phyloP scores from a whole-genome alignment of 768 basidiomycete genomes.

The Lentinula detonsa region DNA sequence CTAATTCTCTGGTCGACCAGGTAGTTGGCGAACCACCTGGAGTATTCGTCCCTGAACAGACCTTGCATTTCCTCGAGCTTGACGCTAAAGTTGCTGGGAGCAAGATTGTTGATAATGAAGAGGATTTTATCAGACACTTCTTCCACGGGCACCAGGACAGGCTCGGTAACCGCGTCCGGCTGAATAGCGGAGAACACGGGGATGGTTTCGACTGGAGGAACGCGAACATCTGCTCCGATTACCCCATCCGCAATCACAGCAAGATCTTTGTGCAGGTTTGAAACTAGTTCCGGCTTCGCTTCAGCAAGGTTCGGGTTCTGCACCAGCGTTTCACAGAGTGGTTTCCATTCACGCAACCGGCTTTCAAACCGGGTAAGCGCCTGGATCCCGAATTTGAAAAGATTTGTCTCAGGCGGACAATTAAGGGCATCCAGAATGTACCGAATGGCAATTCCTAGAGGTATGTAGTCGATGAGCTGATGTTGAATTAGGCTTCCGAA shows the following conservation, averaged over 20 bases:
- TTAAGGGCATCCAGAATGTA: conserved; percentile 93
- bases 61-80: conserved; percentile 85
- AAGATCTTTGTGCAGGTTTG: conserved; percentile 66
- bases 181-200: conserved; percentile 75
- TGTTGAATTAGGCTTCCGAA: conserved; percentile 96
- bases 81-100: conserved; percentile 85
- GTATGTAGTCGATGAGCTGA: conserved; percentile 88
- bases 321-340: conserved; percentile 83
- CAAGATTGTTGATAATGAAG: conserved; percentile 98
- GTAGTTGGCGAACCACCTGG: conserved; percentile 97
- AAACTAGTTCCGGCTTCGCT: conserved; percentile 73
- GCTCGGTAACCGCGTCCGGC: conserved; percentile 59
- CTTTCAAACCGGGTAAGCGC: conserved; percentile 85
- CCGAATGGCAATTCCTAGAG: conserved; percentile 93
- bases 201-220: conserved; percentile 32
- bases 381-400: conserved; percentile 93
- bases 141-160: conserved; percentile 69
- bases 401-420: conserved; percentile 84
- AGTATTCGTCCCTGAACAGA: conserved; percentile 76
- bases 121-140: conserved; percentile 89
- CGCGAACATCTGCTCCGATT: conserved; percentile 17
- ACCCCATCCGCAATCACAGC: conserved; percentile 39
- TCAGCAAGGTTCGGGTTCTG: conserved; percentile 85
- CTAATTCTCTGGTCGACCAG: conserved; percentile 94
- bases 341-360: conserved; percentile 87